phyloP scores from a whole-genome alignment of 2,329 filamentous ascomycete species.

The Neonectria magnoliae region DNA sequence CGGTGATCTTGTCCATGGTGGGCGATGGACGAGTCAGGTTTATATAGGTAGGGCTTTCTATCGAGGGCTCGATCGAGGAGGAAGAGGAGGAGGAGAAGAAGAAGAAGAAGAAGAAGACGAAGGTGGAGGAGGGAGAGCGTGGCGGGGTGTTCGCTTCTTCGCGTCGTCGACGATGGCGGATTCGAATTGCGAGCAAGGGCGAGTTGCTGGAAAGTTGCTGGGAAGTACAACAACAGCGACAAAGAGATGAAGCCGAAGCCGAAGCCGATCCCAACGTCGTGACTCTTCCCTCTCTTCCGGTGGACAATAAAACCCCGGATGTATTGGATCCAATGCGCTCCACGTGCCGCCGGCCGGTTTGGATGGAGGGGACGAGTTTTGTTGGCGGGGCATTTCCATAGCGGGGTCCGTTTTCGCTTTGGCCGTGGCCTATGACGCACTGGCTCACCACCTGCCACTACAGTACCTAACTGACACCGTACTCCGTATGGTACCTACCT shows the following conservation, averaged over 20 bases:
- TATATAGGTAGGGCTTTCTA: not conserved
- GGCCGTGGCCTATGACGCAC: conserved; percentile 34
- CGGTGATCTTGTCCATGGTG: conserved; percentile 86
- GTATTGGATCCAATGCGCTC: too few species aligned
- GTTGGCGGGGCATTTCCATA: conserved; percentile 41
- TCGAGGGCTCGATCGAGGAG: conserved; percentile 3
- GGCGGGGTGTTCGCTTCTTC: conserved; percentile 16
- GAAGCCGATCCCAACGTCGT: not conserved
- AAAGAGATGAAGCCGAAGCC: not conserved
- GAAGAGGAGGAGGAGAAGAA: not conserved
- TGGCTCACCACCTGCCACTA: not conserved
- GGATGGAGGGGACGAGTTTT: conserved; percentile 40
- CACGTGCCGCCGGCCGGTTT: conserved; percentile 18
- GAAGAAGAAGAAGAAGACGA: not conserved
- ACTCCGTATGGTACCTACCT: too few species aligned
- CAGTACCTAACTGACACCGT: too few species aligned
- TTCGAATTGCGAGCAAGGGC: not conserved
- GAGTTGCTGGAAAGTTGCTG: not conserved
- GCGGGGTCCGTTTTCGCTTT: conserved; percentile 41
- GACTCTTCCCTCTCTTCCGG: not conserved
- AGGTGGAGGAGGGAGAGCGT: conserved; percentile 13
- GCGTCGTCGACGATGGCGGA: conserved; percentile 9
- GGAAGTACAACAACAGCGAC: not conserved
- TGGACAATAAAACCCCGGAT: not conserved
- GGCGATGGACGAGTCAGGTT: conserved; percentile 3